These are phyloP conservation scores for Corymbia maculata DNA, from an alignment of 345 rosid genomes.

Conservation along the genomic window DNA sequence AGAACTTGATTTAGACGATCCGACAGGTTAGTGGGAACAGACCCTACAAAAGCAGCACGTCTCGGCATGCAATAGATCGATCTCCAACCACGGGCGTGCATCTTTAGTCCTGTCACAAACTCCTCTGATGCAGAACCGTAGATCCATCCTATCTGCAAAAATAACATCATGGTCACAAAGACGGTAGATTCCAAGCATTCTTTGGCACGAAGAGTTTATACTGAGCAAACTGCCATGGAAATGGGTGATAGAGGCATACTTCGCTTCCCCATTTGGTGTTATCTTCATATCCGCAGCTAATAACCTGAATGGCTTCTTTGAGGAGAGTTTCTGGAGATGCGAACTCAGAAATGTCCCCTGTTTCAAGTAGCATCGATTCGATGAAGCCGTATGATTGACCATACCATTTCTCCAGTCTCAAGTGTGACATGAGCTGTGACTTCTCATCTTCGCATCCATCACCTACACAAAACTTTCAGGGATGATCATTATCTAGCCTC, in stretches of 20 bases:
- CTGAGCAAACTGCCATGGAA: not conserved
- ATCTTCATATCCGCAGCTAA: conserved; percentile 17
- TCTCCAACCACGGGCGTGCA: conserved; percentile 21
- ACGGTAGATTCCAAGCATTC: not conserved
- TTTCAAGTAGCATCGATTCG: not conserved
- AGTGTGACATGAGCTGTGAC: not conserved
- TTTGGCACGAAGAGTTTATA: not conserved
- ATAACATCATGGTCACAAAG: not conserved
- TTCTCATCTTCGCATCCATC: not conserved
- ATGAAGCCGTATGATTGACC: conserved; percentile 2
- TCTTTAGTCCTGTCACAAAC: conserved; percentile 32
- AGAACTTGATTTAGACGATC: conserved; percentile 11
- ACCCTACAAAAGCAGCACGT: not conserved
- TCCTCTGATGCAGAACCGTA: conserved; percentile 37
- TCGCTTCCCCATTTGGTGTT: conserved; percentile 11
- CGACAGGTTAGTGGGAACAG: not conserved
- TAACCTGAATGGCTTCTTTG: conserved; percentile 12
- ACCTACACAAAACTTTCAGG: not conserved
- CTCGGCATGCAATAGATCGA: conserved; percentile 11
- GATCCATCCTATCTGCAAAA: conserved; percentile 15
- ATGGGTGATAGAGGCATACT: not conserved
- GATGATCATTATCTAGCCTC: not conserved
- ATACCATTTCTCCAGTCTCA: conserved; percentile 1
- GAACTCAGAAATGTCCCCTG: not conserved
- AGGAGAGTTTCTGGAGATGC: conserved; percentile 1